These are phyloP conservation scores for Fusarium brachygibbosum DNA, from an alignment of 2,329 filamentous ascomycete species.

Conservation along the genomic window DNA sequence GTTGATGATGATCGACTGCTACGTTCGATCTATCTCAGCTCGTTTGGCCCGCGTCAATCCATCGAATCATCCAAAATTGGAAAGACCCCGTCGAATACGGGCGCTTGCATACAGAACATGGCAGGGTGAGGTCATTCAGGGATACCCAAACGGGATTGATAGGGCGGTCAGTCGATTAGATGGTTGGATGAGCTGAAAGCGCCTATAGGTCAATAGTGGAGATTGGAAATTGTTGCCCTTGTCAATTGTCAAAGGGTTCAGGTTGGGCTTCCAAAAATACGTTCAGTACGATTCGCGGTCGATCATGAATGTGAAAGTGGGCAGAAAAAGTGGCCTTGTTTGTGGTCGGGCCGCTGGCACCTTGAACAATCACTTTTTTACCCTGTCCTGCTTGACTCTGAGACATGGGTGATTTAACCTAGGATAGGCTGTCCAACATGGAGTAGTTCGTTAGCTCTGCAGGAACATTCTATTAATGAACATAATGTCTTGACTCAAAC, in stretches of 20 bases:
- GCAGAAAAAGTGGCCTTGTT: slow-evolving; percentile 11
- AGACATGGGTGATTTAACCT: not conserved
- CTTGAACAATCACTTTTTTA: not conserved
- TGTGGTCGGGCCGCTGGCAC: not conserved
- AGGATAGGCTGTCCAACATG: slow-evolving; percentile 16
- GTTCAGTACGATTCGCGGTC: slow-evolving; percentile 10
- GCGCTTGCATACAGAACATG: slow-evolving; percentile 34
- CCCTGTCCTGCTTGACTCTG: not conserved
- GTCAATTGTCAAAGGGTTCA: not conserved
- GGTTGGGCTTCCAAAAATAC: slow-evolving; percentile 28
- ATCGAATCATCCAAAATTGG: slow-evolving; percentile 19
- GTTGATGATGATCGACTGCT: not conserved
- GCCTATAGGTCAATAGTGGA: slow-evolving; percentile 13
- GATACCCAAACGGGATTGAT: slow-evolving; percentile 13
- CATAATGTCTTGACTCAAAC: slow-evolving; percentile 11
- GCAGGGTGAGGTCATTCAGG: slow-evolving; percentile 34
- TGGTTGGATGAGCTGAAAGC: slow-evolving; percentile 34
- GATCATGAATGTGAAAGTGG: slow-evolving; percentile 23
- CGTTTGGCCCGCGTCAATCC: slow-evolving; percentile 4
- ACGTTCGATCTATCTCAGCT: slow-evolving; percentile 6
- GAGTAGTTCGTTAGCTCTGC: slow-evolving; percentile 5
- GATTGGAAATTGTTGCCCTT: not conserved
- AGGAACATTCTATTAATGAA: slow-evolving; percentile 31
- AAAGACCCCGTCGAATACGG: slow-evolving; percentile 28
- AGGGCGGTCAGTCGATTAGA: slow-evolving; percentile 31